Evolutionary conservation across 2,329 filamentous ascomycete species (phyloP), one percentile per base, ranked within the genome.

Genomic region (Xylogone sp.): DNA sequence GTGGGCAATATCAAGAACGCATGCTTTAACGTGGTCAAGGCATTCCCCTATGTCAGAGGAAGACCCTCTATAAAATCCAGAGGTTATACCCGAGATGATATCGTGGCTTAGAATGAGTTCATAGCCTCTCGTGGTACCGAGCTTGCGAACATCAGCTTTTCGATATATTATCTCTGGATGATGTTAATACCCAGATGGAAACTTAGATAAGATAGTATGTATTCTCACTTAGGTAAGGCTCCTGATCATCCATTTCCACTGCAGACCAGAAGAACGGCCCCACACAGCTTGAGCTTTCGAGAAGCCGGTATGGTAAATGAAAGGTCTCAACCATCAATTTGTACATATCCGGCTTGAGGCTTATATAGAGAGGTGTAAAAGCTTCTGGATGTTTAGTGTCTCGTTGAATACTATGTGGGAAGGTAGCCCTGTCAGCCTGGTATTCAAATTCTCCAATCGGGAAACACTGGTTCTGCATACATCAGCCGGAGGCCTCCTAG

Each of bases 141-240:
- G 83, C 63, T 85, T 85, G 47, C 79, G 78, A 29, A 85, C 82
- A 60, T 85, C 82, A n/a, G 79, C 83, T 66, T 85, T 85, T 58
- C 82, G 78, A 61, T 82, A 81, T 52, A 84, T 74, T 57, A 85
- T 78, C 60, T 85, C 77, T 80, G 52, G 8, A 13, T 16, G 2
- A 16, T n/a, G 6, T 21, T 19, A 19, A 22, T 42, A 21, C 8
- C 2, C 22, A 13, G 19, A 42, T 27, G 21, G 39, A n/a, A 45
- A 21, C 19, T 24, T 24, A 9, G n/a, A n/a, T n/a, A n/a, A n/a
- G n/a, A n/a, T n/a, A n/a, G n/a, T n/a, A n/a, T n/a, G n/a, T n/a
- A n/a, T n/a, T n/a, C n/a, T n/a, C n/a, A n/a, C n/a, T n/a, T n/a
- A n/a, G n/a, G n/a, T n/a, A n/a, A n/a, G n/a, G n/a, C 56, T 82